These are phyloP conservation scores for Malus asiatica DNA, from an alignment of 306 rosid species.

Conservation along the genomic window DNA sequence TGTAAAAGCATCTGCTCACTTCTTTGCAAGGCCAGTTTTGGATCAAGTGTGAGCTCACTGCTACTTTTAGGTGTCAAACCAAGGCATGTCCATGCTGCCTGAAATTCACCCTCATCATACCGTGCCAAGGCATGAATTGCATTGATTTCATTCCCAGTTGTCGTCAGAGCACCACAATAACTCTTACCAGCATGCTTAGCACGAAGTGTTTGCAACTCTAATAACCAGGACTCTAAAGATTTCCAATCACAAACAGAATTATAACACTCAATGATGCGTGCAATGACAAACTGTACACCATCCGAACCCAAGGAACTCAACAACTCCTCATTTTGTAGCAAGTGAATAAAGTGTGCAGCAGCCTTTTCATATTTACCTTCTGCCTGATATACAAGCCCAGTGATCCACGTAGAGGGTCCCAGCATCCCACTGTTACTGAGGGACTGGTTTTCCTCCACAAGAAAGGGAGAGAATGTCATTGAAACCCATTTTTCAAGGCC, in stretches of 20 bases:
- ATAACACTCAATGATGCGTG: constrained; percentile 82
- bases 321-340: constrained; percentile 72
- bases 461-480: constrained; percentile 52
- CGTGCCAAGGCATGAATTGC: constrained; percentile 90
- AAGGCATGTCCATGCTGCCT: constrained; percentile 84
- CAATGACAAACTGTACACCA: constrained; percentile 86
- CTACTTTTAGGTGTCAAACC: constrained; percentile 96
- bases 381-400: constrained; percentile 85
- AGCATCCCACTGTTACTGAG: constrained; percentile 23
- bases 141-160: constrained; percentile 87
- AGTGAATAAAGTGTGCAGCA: constrained; percentile 74
- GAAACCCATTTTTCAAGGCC: constrained; percentile 82
- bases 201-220: constrained; percentile 86
- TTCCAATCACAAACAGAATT: constrained; percentile 88
- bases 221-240: constrained; percentile 86
- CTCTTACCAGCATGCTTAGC: constrained; percentile 82
- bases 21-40: constrained; percentile 85
- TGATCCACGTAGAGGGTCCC: constrained; percentile 73
- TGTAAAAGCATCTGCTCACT: constrained; percentile 98
- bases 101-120: constrained; percentile 84
- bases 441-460: constrained; percentile 64
- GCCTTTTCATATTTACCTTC: constrained; percentile 87
- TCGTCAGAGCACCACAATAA: constrained; percentile 89
- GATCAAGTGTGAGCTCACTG: constrained; percentile 88
- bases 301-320: constrained; percentile 78